phyloP scores from a whole-genome alignment of 176 grass and related monocot genomes.

The Carex pumila region DNA sequence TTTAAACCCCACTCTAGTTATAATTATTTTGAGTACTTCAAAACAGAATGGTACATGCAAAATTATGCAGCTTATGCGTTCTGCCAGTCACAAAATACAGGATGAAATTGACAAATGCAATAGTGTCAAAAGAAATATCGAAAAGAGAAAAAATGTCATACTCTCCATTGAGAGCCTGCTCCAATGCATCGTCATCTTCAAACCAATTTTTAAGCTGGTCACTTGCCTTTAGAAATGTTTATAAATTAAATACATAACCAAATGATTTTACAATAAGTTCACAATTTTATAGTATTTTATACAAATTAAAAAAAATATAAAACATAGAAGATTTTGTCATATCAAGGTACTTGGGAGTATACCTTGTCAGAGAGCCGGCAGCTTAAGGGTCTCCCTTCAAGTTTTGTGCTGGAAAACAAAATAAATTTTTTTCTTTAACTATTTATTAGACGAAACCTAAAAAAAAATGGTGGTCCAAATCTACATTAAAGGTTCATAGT shows the following conservation, averaged over 20 bases:
- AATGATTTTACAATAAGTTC: too few species aligned
- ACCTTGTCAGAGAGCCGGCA: slow-evolving; percentile 93
- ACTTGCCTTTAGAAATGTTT: slow-evolving; percentile 49
- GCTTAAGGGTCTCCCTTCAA: slow-evolving; percentile 77
- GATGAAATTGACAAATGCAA: not conserved
- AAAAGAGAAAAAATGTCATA: slow-evolving; percentile 32
- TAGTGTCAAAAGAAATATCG: not conserved
- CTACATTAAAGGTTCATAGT: not conserved
- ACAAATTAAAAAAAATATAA: not conserved
- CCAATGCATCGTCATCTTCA: slow-evolving; percentile 91
- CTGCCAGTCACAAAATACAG: not conserved
- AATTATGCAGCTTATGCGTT: too few species aligned
- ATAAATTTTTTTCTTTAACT: not conserved
- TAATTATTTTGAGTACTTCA: too few species aligned
- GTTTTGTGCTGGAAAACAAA: slow-evolving; percentile 54
- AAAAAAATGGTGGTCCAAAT: not conserved
- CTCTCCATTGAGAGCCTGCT: slow-evolving; percentile 91
- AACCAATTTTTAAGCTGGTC: slow-evolving; percentile 81
- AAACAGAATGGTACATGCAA: too few species aligned
- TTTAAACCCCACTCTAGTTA: too few species aligned
- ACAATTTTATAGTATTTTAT: not conserved
- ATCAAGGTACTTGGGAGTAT: not conserved
- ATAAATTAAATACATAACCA: not conserved
- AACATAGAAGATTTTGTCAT: not conserved
- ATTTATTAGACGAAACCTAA: not conserved